Evolutionary conservation across 345 rosid species (phyloP).

Genomic region (Xanthoceras sorbifolium): DNA sequence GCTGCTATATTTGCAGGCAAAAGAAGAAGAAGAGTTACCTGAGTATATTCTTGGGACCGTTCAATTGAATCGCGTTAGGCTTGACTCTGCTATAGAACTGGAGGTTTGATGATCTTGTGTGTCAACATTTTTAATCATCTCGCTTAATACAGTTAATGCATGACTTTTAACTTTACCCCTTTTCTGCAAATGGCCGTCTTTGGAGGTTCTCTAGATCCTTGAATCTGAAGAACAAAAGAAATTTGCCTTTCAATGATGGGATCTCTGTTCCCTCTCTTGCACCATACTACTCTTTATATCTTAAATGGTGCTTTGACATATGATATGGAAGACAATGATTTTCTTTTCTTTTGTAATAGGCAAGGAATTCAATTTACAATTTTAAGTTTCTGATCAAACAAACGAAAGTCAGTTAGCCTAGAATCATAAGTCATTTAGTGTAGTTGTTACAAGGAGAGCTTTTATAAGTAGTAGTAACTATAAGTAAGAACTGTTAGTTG

Average conservation of each 20-base stretch:
- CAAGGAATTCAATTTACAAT: not conserved
- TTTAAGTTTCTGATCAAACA: not conserved
- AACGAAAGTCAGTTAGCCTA: not conserved
- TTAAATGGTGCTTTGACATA: not conserved
- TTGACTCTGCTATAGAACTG: slow-evolving; percentile 65
- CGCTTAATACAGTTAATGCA: not conserved
- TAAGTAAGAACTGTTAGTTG: not conserved
- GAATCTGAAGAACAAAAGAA: not conserved
- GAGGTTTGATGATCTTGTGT: slow-evolving; percentile 43
- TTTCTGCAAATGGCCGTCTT: not conserved
- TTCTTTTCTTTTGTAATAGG: not conserved
- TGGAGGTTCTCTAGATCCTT: not conserved
- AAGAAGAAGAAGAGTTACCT: slow-evolving; percentile 79
- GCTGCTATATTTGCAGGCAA: slow-evolving; percentile 57
- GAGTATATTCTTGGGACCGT: slow-evolving; percentile 95
- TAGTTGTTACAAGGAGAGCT: not conserved
- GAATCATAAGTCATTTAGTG: not conserved
- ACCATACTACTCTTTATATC: not conserved
- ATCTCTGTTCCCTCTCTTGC: not conserved
- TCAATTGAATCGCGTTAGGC: slow-evolving; percentile 71
- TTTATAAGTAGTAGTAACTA: not conserved
- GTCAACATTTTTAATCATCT: slow-evolving; percentile 7
- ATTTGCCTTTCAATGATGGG: too few relatives aligned
- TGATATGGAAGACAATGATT: not conserved
- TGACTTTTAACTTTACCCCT: slow-evolving; percentile 1